Evolutionary conservation across 2,329 filamentous ascomycete genomes (phyloP).

Genomic region (Penicillium polonicum): DNA sequence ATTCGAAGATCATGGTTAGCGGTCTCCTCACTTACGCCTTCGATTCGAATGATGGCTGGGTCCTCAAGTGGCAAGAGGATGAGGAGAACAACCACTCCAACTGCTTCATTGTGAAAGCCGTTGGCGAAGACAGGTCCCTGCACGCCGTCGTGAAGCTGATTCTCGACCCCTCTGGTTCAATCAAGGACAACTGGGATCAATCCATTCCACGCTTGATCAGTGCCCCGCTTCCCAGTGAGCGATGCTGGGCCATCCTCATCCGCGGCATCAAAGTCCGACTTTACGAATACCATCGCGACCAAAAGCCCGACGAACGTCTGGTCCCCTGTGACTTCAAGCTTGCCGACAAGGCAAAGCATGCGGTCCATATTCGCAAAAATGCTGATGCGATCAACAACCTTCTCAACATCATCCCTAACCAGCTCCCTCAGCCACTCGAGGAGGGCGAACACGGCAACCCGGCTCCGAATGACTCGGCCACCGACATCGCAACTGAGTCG

Average conservation of each 20-base stretch:
- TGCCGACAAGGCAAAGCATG: neutral
- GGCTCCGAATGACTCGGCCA: neutral
- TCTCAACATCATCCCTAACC: neutral
- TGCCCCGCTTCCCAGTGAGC: neutral
- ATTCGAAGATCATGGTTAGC: neutral
- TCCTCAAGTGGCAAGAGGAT: neutral
- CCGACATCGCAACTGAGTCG: neutral
- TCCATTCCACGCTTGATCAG: neutral
- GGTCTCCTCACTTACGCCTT: constrained; percentile 1
- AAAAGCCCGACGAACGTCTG: neutral
- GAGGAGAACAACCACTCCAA: neutral
- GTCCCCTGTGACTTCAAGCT: constrained; percentile 5
- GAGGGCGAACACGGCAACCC: neutral
- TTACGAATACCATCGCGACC: constrained; percentile 1
- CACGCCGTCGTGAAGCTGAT: constrained; percentile 3
- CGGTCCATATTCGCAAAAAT: constrained; percentile 1
- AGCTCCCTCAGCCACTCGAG: neutral
- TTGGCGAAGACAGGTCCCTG: neutral
- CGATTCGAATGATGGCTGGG: neutral
- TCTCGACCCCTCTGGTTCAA: neutral
- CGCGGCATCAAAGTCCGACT: constrained; percentile 2
- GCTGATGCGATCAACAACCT: neutral
- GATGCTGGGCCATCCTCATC: constrained; percentile 5
- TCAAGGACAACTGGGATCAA: neutral
- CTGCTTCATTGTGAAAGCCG: neutral